Evolutionary conservation across 2,329 filamentous ascomycete genomes (phyloP), one percentile per base, ranked within the genome.

Genomic region (Exophiala oligosperma): DNA sequence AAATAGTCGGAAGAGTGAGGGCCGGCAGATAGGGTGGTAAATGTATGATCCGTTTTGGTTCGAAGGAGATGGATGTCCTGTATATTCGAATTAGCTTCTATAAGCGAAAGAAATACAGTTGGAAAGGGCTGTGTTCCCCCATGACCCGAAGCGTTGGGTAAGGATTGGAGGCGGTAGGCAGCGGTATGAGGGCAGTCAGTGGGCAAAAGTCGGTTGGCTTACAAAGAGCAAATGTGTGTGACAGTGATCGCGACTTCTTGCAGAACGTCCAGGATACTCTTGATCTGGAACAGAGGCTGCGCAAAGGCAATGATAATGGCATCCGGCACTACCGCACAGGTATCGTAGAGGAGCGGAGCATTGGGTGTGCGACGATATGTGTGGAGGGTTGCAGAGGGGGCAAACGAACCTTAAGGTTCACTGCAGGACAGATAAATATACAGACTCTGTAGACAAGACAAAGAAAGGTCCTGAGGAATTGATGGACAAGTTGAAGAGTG

Each of bases 361-460:
- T 64, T 64, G 68, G 62, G 66, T 68, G 64, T 66, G 67, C 67
- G 66, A 68, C 68, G 53, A 52, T 52, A 29, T 17, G 17, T 49
- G 40, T 38, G 47, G 43, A 23, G 41, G 35, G 50, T 46, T 29
- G n/a, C 11, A n/a, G 41, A 44, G 52, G 38, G 23, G 26, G 40
- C 26, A 38, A 35, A 49, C 9, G 40, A 51, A 50, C 14, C 35
- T 21, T 41, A 29, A 12, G 35, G 53, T 24, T 29, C 46, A 61
- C 57, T 67, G 69, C 70, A 72, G 72, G 67, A 69, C 68, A 59
- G 66, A 68, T 68, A 72, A 69, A 69, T 64, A 67, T 66, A 46
- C 66, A 12, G 44, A 40, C 28, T 21, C 44, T 38, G 46, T 37
- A 35, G 40, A 23, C 24, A 51, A 40, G 24, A 46, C 37, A 41